These are phyloP conservation scores for Echeveria elegans DNA, from an alignment of 164 flowering plant species.

Conservation along the genomic window DNA sequence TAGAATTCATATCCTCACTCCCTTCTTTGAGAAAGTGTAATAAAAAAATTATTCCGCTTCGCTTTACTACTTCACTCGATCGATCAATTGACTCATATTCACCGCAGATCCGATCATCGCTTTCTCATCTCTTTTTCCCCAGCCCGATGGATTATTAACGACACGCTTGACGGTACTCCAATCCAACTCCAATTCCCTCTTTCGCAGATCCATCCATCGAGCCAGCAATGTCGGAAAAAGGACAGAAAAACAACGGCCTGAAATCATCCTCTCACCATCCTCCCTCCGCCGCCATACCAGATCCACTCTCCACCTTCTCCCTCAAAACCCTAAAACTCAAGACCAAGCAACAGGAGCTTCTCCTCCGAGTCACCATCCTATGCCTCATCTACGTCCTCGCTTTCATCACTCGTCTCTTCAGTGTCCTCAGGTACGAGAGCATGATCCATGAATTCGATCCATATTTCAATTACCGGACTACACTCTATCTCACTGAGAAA, in stretches of 20 bases:
- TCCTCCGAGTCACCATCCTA: slow-evolving; percentile 11
- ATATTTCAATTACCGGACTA: slow-evolving; percentile 8
- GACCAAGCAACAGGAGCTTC: slow-evolving; percentile 10
- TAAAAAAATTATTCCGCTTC: too few species aligned
- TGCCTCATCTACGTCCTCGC: slow-evolving; percentile 7
- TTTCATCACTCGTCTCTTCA: slow-evolving; percentile 7
- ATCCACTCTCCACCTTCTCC: slow-evolving; percentile 2
- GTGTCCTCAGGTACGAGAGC: slow-evolving; percentile 6
- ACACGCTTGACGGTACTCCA: too few species aligned
- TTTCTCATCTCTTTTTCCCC: not conserved
- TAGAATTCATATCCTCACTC: too few species aligned
- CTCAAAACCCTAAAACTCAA: slow-evolving; percentile 8
- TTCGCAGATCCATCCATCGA: not conserved
- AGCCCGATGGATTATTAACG: not conserved
- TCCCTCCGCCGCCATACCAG: slow-evolving; percentile 4
- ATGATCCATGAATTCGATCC: slow-evolving; percentile 12
- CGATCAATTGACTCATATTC: not conserved
- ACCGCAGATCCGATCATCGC: not conserved
- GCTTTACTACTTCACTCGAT: not conserved
- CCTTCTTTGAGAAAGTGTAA: too few species aligned
- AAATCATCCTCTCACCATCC: too few species aligned
- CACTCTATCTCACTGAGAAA: slow-evolving; percentile 47
- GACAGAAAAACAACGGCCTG: not conserved
- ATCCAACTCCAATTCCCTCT: not conserved
- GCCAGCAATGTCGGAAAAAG: not conserved